Conservation (phyloP, 768 basidiomycete species). For the Candolleomyces eurysporus region DNA sequence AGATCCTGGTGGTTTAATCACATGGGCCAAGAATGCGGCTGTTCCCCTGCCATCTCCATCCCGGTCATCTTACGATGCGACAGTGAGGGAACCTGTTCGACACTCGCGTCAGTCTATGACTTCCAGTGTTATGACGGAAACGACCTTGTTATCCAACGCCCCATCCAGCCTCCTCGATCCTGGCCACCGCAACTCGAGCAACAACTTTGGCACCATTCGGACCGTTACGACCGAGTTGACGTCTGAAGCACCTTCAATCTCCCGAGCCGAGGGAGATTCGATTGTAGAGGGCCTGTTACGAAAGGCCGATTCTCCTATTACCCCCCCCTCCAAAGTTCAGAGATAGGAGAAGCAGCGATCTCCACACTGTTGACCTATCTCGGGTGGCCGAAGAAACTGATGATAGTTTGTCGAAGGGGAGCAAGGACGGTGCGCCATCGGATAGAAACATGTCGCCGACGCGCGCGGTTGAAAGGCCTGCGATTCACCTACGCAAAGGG, state of each 20-base stretch:
- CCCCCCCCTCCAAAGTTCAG: slow-evolving; percentile 22
- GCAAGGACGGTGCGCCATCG: slow-evolving; percentile 16
- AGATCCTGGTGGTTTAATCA: slow-evolving; percentile 29
- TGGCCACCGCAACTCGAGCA: slow-evolving; percentile 36
- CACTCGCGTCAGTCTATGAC: slow-evolving; percentile 60
- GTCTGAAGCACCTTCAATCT: slow-evolving; percentile 67
- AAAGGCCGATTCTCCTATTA: slow-evolving; percentile 21
- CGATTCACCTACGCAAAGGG: slow-evolving; percentile 67
- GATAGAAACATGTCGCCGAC: slow-evolving; percentile 12
- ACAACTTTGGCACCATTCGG: slow-evolving; percentile 75
- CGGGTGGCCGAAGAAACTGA: slow-evolving; percentile 74
- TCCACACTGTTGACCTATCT: slow-evolving; percentile 56
- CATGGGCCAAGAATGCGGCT: slow-evolving; percentile 27
- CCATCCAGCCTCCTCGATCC: slow-evolving; percentile 66
- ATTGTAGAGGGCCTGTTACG: slow-evolving; percentile 51
- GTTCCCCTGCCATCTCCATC: slow-evolving; percentile 32
- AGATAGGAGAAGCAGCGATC: slow-evolving; percentile 67
- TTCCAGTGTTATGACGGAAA: slow-evolving; percentile 59
- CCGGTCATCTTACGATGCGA: slow-evolving; percentile 38
- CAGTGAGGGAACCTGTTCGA: slow-evolving; percentile 19
- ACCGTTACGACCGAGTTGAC: slow-evolving; percentile 84
- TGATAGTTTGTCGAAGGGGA: slow-evolving; percentile 41
- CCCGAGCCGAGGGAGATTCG: slow-evolving; percentile 59
- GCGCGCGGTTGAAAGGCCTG: slow-evolving; percentile 28
- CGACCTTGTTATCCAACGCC: slow-evolving; percentile 40